phyloP scores from a whole-genome alignment of 495 filamentous ascomycete species.

The Staphylotrichum longicolle region DNA sequence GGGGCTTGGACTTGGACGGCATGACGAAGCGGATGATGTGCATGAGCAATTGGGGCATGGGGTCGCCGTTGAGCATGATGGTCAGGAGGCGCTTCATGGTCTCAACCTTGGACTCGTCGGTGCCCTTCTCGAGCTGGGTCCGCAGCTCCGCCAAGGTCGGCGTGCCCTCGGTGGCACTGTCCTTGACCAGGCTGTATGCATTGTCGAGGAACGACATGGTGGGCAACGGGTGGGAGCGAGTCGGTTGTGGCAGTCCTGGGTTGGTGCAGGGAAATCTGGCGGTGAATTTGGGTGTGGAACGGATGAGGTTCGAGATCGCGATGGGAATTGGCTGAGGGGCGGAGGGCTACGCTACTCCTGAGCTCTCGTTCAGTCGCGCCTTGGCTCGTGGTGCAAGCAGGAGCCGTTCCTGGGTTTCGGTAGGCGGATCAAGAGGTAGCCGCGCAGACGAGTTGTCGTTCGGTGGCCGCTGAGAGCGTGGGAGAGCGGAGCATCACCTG shows the following conservation, averaged over 20 bases:
- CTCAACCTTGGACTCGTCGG: slow-evolving; percentile 92
- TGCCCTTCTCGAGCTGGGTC: slow-evolving; percentile 94
- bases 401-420: slow-evolving; percentile 13
- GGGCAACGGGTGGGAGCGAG: slow-evolving; percentile 35
- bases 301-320: neutral
- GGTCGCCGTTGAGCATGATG: slow-evolving; percentile 96
- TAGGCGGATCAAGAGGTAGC: slow-evolving; percentile 15
- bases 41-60: slow-evolving; percentile 94
- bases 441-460: slow-evolving; percentile 16
- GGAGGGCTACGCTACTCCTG: slow-evolving; percentile 11
- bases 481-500: slow-evolving; percentile 30
- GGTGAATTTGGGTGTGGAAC: slow-evolving; percentile 1
- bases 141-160: slow-evolving; percentile 87
- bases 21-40: slow-evolving; percentile 99
- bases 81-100: slow-evolving; percentile 98
- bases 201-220: slow-evolving; percentile 95
- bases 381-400: neutral
- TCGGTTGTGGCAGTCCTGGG: slow-evolving; percentile 15
- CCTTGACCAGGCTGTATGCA: slow-evolving; percentile 92
- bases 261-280: slow-evolving; percentile 11
- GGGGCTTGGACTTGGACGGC: slow-evolving; percentile 91
- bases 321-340: slow-evolving; percentile 19
- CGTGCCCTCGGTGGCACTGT: slow-evolving; percentile 83
- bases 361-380: slow-evolving; percentile 5
- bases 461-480: slow-evolving; percentile 25